A percentile compares a stretch with the other conserved stretches of the same genome.
These are phyloP conservation scores for Limtongia smithiae DNA, from an alignment of 805 yeast genomes.

Conservation along the genomic window DNA sequence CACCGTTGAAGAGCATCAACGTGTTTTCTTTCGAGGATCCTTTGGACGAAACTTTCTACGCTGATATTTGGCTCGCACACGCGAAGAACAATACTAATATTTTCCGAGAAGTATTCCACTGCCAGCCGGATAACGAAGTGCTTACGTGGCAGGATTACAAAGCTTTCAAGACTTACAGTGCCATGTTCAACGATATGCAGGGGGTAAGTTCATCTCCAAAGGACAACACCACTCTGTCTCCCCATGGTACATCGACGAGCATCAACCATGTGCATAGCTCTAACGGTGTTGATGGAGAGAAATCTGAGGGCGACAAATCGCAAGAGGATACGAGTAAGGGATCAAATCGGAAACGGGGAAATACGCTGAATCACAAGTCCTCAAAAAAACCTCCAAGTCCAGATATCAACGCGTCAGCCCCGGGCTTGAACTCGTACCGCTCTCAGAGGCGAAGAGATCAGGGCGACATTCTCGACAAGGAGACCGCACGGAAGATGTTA, in stretches of 20 bases:
- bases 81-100: constrained; percentile 81
- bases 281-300: too few species aligned
- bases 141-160: constrained; percentile 86
- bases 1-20: constrained; percentile 55
- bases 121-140: constrained; percentile 94
- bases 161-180: constrained; percentile 33
- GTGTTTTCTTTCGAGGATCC: constrained; percentile 92
- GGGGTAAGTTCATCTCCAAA: background rate
- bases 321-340: too few species aligned
- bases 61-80: constrained; percentile 77
- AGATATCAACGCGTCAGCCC: too few species aligned
- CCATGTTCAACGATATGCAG: constrained; percentile 34
- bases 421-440: too few species aligned
- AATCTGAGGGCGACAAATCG: too few species aligned
- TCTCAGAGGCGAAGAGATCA: constrained; percentile 40
- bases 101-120: constrained; percentile 80
- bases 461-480: constrained; percentile 57
- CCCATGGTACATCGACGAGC: background rate
- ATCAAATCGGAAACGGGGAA: too few species aligned
- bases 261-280: too few species aligned
- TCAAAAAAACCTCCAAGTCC: too few species aligned
- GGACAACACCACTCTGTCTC: background rate
- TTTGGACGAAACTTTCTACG: constrained; percentile 70
- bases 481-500: constrained; percentile 70
- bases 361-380: too few species aligned